Base-by-base conservation (phyloP, 2,329 filamentous ascomycete species). In the Beauveria sp. region DNA sequence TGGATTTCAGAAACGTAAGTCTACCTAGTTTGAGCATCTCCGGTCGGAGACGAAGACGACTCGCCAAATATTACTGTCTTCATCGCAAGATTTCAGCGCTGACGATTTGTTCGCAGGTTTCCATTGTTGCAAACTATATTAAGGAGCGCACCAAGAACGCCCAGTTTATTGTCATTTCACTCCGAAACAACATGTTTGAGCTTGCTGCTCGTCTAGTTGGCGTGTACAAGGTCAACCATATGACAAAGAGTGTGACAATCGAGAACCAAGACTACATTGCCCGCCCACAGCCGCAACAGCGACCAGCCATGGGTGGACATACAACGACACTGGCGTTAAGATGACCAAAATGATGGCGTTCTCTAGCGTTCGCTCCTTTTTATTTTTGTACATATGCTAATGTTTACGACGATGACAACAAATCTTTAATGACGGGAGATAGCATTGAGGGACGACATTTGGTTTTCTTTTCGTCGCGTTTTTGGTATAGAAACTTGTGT, bases 181-280 rank as follows among this genome's bases (percentile, higher is more conserved):
- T 99, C 69, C 84, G 94, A 70, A 99, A 99, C 77, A 99, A 99
- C 80, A 99, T 99, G 94, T 99, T 99, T 75, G 94, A 99, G 80
- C 85, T 99, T 65, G 93, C 96, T n/a, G 86, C 91, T 62, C 85
- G 96, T 61, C 83, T 99, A 63, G 92, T 99, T 16, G 96, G 96
- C 67, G 94, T 99, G 61, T 99, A 99, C 81, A 99, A 99, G 81
- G 94, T 99, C 73, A 97, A 96, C 76, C 93, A 99, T 75, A 99
- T 97, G 87, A 94, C 90, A 63, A 94, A 93, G 84, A 92, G 89
- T 74, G 90, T 94, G 24, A 92, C 90, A 58, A 91, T 94, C 64
- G 90, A 94, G 75, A 94, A 94, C 76, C 81, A 80, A 66, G 89
- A 94, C 75, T 94, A 88, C 71, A 90, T 89, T 67, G 70, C 70